phyloP scores from a whole-genome alignment of 1,284 basidiomycete species.

The Megacollybia platyphylla region DNA sequence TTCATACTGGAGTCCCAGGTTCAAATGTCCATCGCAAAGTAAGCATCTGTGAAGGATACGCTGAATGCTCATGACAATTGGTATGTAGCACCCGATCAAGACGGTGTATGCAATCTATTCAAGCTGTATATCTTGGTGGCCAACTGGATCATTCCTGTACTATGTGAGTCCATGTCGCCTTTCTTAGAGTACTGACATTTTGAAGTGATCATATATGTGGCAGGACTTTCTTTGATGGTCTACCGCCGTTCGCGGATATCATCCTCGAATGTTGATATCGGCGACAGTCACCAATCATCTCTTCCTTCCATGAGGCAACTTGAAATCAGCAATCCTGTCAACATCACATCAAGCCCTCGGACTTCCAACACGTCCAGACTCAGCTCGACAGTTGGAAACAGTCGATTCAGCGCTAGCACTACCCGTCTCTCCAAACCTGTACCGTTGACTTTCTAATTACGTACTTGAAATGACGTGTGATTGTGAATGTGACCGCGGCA shows the following conservation, averaged over 20 bases:
- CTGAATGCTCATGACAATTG: not conserved
- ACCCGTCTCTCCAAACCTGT: not conserved
- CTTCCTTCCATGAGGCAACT: not conserved
- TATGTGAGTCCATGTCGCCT: slow-evolving; percentile 25
- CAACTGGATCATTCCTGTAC: slow-evolving; percentile 40
- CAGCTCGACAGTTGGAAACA: not conserved
- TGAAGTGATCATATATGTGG: slow-evolving; percentile 25
- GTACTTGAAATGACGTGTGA: not conserved
- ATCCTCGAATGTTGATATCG: not conserved
- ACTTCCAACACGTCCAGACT: no score
- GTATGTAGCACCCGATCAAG: slow-evolving; percentile 23
- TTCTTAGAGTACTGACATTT: not conserved
- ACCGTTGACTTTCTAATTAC: not conserved
- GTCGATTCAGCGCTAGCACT: not conserved
- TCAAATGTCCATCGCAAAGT: slow-evolving; percentile 32
- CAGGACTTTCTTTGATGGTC: slow-evolving; percentile 20
- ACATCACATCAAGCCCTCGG: not conserved
- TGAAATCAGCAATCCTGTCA: not conserved
- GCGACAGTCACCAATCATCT: not conserved
- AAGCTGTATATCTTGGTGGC: slow-evolving; percentile 35
- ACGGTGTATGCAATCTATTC: slow-evolving; percentile 33
- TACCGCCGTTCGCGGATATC: slow-evolving; percentile 13
- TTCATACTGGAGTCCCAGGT: slow-evolving; percentile 25
- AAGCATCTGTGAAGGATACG: slow-evolving; percentile 2
- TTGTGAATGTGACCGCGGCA: not conserved